Evolutionary conservation across 495 filamentous ascomycete genomes (phyloP).

Genomic region (Aspergillus bridgeri): DNA sequence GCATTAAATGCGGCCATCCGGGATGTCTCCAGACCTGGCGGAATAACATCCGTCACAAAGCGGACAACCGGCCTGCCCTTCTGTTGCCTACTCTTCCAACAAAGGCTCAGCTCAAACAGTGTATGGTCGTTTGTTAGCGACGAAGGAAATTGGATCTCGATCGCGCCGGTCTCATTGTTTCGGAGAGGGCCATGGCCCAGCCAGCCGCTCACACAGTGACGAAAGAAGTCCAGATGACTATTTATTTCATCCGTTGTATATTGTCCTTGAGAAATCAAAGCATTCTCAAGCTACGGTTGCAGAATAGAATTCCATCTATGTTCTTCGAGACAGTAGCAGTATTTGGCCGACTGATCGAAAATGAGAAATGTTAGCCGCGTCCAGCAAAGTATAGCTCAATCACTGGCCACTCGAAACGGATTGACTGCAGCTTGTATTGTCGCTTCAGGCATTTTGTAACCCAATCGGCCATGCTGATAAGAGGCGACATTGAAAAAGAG

Average conservation of each 20-base stretch:
- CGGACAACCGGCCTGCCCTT: slow-evolving; percentile 2
- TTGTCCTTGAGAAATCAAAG: background rate
- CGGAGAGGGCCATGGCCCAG: background rate
- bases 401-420: background rate
- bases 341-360: background rate
- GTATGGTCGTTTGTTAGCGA: slow-evolving; percentile 4
- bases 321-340: background rate
- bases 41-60: slow-evolving; percentile 6
- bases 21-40: background rate
- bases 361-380: background rate
- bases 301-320: slow-evolving; percentile 1
- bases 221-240: background rate
- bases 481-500: background rate
- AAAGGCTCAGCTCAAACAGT: slow-evolving; percentile 8
- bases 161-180: background rate
- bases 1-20: background rate
- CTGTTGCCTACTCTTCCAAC: slow-evolving; percentile 4
- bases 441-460: background rate
- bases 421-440: background rate
- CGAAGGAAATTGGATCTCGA: background rate
- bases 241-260: background rate
- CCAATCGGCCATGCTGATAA: background rate
- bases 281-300: slow-evolving; percentile 1
- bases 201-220: background rate
- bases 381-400: background rate